These are phyloP conservation scores for Hypoxylon sp. DNA, from an alignment of 2,329 filamentous ascomycete genomes.

Conservation along the genomic window DNA sequence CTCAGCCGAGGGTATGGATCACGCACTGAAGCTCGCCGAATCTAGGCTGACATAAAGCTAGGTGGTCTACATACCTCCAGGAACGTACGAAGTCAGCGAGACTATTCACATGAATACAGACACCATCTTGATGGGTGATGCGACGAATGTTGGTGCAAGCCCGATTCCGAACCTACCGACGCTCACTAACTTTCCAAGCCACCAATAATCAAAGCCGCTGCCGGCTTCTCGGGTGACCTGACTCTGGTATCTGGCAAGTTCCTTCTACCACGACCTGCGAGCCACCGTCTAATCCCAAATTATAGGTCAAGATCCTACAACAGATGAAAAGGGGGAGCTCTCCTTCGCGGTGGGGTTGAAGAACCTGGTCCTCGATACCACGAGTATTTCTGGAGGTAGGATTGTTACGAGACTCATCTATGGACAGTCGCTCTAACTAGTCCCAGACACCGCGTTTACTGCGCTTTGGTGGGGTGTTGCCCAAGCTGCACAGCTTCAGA, in stretches of 20 bases:
- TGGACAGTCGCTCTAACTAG: constrained; percentile 15
- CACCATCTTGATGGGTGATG: constrained; percentile 61
- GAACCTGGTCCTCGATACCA: constrained; percentile 59
- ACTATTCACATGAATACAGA: constrained; percentile 59
- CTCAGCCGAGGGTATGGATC: constrained; percentile 54
- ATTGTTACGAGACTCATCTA: not conserved
- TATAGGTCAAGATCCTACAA: constrained; percentile 53
- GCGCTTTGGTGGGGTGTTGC: constrained; percentile 61
- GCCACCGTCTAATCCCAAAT: constrained; percentile 29
- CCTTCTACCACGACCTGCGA: not conserved
- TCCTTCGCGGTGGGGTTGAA: constrained; percentile 59
- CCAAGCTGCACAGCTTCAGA: constrained; percentile 57
- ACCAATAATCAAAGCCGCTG: constrained; percentile 56
- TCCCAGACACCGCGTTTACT: constrained; percentile 51
- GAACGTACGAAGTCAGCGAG: constrained; percentile 55
- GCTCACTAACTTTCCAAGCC: constrained; percentile 47
- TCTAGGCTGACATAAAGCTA: constrained; percentile 30
- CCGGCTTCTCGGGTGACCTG: constrained; percentile 51
- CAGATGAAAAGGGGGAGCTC: constrained; percentile 52
- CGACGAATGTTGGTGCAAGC: constrained; percentile 52
- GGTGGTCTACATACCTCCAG: constrained; percentile 59
- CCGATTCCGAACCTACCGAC: not conserved
- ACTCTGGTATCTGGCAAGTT: constrained; percentile 52
- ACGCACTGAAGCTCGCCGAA: not conserved
- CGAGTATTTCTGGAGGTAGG: constrained; percentile 51